Evolutionary conservation across 352 stramenopile species (phyloP).

Genomic region (Phytophthora meadii): DNA sequence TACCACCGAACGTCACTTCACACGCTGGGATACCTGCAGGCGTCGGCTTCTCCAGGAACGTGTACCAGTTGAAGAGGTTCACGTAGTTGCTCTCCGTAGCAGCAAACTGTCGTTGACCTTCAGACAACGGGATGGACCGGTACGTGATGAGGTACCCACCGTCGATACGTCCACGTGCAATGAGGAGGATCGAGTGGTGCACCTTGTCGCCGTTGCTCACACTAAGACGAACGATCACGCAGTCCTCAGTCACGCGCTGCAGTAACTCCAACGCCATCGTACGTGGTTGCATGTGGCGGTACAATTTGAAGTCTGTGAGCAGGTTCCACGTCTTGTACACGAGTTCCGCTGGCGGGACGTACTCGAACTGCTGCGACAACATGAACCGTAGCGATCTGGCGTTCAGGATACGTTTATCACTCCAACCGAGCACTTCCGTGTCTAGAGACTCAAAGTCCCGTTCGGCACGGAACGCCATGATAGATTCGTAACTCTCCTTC

Average conservation of each 20-base stretch:
- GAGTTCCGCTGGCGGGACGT: conserved; percentile 51
- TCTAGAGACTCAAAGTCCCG: conserved; percentile 52
- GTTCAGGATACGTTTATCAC: conserved; percentile 52
- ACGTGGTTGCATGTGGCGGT: conserved; percentile 68
- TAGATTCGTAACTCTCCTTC: conserved; percentile 62
- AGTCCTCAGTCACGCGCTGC: conserved; percentile 67
- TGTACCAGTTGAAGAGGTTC: conserved; percentile 80
- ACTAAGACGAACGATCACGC: conserved; percentile 60
- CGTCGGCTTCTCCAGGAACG: conserved; percentile 59
- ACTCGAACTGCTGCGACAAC: conserved; percentile 62
- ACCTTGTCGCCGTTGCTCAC: conserved; percentile 46
- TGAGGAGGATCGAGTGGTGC: conserved; percentile 63
- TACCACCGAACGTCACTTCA: conserved; percentile 73
- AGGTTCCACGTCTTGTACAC: conserved; percentile 77
- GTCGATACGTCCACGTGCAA: conserved; percentile 68
- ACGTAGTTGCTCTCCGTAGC: conserved; percentile 61
- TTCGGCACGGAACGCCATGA: conserved; percentile 61
- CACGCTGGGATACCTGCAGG: conserved; percentile 38
- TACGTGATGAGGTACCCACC: conserved; percentile 73
- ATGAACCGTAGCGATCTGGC: conserved; percentile 60
- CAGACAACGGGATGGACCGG: conserved; percentile 63
- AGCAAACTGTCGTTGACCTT: conserved; percentile 50
- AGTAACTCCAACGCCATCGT: conserved; percentile 59
- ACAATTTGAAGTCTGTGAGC: conserved; percentile 58
- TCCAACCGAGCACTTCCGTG: conserved; percentile 62